These are phyloP conservation scores for Carex pumila DNA, from an alignment of 176 grass and related monocot genomes.

Conservation along the genomic window DNA sequence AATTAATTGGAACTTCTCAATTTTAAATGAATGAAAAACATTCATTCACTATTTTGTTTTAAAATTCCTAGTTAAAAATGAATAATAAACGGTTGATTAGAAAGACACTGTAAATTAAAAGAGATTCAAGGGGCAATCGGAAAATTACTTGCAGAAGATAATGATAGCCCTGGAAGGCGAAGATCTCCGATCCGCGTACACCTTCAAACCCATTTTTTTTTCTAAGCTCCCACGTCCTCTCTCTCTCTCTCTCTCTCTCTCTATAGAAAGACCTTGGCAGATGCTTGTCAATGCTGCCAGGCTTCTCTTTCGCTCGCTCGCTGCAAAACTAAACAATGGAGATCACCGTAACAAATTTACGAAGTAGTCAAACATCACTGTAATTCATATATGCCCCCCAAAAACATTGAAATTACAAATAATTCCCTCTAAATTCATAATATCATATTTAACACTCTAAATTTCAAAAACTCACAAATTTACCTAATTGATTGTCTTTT, in stretches of 20 bases:
- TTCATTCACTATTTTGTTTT: not conserved
- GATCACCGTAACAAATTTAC: not conserved
- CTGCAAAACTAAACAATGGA: not conserved
- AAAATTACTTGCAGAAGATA: slow-evolving; percentile 64
- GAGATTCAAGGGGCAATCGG: not conserved
- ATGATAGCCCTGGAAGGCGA: slow-evolving; percentile 70
- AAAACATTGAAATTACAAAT: too few species aligned
- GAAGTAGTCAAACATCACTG: not conserved
- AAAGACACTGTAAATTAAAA: not conserved
- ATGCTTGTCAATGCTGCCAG: too few species aligned
- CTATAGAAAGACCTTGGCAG: too few species aligned
- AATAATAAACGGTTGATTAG: not conserved
- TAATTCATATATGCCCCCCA: too few species aligned
- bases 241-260: too few species aligned
- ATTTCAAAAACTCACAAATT: too few species aligned
- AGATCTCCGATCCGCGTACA: slow-evolving; percentile 57
- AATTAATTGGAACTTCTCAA: too few species aligned
- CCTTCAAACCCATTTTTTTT: slow-evolving; percentile 39
- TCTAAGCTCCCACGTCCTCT: not conserved
- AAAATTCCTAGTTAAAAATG: not conserved
- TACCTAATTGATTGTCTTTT: too few species aligned
- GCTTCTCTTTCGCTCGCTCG: not conserved
- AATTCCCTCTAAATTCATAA: too few species aligned
- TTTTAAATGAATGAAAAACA: too few species aligned
- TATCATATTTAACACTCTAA: too few species aligned